Evolutionary conservation across 768 basidiomycete genomes (phyloP).

Genomic region (Kwoniella newhampshirensis): DNA sequence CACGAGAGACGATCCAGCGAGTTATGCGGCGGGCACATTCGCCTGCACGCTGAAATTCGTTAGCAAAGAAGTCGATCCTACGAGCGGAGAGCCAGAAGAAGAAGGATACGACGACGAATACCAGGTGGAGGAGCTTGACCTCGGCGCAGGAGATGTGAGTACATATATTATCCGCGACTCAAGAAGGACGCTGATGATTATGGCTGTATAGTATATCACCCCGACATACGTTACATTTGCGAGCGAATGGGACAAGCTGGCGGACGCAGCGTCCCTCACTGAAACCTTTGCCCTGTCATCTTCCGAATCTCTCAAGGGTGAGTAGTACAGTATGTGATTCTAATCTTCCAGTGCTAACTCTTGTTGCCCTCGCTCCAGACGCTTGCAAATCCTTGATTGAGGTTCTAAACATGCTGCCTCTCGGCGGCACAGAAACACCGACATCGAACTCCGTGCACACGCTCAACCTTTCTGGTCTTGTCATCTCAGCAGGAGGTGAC

Average conservation of each 20-base stretch:
- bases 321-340: conserved; percentile 43
- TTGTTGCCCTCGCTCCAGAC: conserved; percentile 58
- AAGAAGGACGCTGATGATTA: conserved; percentile 2
- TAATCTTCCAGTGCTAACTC: neutral
- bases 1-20: conserved; percentile 72
- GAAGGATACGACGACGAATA: conserved; percentile 99
- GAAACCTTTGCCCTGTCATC: conserved; percentile 92
- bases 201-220: conserved; percentile 68
- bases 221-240: conserved; percentile 92
- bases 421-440: conserved; percentile 85
- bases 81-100: conserved; percentile 90
- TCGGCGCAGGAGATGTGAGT: conserved; percentile 74
- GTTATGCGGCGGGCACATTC: conserved; percentile 81
- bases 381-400: conserved; percentile 95
- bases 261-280: conserved; percentile 70
- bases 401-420: conserved; percentile 92
- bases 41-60: conserved; percentile 87
- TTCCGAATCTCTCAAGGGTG: conserved; percentile 92
- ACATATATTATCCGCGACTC: neutral
- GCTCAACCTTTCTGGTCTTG: conserved; percentile 85
- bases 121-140: conserved; percentile 90
- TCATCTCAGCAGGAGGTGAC: conserved; percentile 73
- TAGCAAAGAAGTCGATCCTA: conserved; percentile 95
- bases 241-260: conserved; percentile 92
- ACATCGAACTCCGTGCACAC: conserved; percentile 85